Percentiles rank a stretch among this genome's conserved stretches.
Conservation (phyloP, 2,329 filamentous ascomycete species). For the Colletotrichum tropicale region DNA sequence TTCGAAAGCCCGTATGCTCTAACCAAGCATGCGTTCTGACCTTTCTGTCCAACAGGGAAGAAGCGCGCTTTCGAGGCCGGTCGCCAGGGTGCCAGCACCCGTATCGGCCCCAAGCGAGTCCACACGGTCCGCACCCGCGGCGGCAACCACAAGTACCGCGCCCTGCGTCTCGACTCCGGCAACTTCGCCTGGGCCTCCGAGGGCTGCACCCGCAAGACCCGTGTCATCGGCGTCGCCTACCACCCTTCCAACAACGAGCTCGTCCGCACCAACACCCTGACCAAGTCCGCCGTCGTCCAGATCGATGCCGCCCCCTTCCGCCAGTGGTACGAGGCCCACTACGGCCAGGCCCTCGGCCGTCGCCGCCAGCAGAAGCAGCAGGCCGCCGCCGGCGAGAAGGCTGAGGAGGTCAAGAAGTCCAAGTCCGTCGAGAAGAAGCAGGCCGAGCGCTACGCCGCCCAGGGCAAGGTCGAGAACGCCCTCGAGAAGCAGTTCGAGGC, state of each 20-base stretch:
- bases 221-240: slow-evolving; percentile 97
- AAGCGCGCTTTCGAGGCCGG: slow-evolving; percentile 99
- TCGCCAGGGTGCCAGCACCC: slow-evolving; percentile 98
- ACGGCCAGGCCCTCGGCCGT: slow-evolving; percentile 88
- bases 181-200: slow-evolving; percentile 99
- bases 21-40: slow-evolving; percentile 73
- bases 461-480: slow-evolving; percentile 90
- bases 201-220: slow-evolving; percentile 97
- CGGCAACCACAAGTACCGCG: slow-evolving; percentile 99
- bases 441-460: slow-evolving; percentile 78
- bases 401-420: slow-evolving; percentile 87
- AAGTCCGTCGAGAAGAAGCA: slow-evolving; percentile 97
- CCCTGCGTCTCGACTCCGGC: slow-evolving; percentile 95
- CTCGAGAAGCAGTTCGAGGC: slow-evolving; percentile 99
- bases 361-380: slow-evolving; percentile 84
- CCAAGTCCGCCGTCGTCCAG: slow-evolving; percentile 98
- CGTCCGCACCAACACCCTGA: slow-evolving; percentile 99
- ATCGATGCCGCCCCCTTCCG: slow-evolving; percentile 98
- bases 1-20: slow-evolving; percentile 72
- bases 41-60: slow-evolving; percentile 74
- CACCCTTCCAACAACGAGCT: slow-evolving; percentile 99
- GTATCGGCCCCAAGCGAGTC: slow-evolving; percentile 96
- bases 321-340: slow-evolving; percentile 99
- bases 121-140: slow-evolving; percentile 96
- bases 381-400: slow-evolving; percentile 59